These are phyloP conservation scores for Cinchona pubescens DNA, from an alignment of 257 asterid genomes.

Conservation along the genomic window DNA sequence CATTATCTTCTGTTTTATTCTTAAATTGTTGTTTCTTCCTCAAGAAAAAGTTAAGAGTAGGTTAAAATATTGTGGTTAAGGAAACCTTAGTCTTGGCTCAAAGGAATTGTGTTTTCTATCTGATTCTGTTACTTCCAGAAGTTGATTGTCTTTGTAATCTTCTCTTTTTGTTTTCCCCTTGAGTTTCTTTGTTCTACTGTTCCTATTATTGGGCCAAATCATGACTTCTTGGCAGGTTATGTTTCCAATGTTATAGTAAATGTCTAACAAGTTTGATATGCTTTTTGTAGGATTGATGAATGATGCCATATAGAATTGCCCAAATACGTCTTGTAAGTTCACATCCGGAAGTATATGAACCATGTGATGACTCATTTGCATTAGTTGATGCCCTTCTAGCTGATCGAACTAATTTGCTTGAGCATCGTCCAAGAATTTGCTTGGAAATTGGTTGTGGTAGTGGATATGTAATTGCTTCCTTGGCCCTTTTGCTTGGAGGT, in stretches of 20 bases:
- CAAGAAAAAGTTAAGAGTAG: neutral
- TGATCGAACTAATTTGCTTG: constrained; percentile 61
- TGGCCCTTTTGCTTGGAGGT: constrained; percentile 66
- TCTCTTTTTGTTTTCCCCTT: neutral
- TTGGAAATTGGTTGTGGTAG: constrained; percentile 96
- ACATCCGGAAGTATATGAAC: constrained; percentile 91
- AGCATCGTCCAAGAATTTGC: constrained; percentile 69
- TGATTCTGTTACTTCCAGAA: neutral
- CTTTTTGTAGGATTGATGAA: constrained; percentile 26
- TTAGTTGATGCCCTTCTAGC: constrained; percentile 89
- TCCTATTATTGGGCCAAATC: neutral
- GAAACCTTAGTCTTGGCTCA: constrained; percentile 1
- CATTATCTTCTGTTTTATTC: neutral
- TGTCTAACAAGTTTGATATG: neutral
- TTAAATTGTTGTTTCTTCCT: neutral
- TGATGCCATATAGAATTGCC: constrained; percentile 58
- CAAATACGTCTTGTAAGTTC: constrained; percentile 74
- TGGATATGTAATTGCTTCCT: constrained; percentile 82
- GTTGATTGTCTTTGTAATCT: neutral
- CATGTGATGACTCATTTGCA: constrained; percentile 94
- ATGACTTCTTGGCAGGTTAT: neutral
- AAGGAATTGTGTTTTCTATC: neutral
- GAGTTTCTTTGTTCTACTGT: neutral
- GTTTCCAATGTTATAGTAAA: neutral
- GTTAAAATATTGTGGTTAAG: neutral